Evolutionary conservation across 768 basidiomycete genomes (phyloP), one percentile per base, ranked within the genome.

Genomic region (Suillus bovinus): DNA sequence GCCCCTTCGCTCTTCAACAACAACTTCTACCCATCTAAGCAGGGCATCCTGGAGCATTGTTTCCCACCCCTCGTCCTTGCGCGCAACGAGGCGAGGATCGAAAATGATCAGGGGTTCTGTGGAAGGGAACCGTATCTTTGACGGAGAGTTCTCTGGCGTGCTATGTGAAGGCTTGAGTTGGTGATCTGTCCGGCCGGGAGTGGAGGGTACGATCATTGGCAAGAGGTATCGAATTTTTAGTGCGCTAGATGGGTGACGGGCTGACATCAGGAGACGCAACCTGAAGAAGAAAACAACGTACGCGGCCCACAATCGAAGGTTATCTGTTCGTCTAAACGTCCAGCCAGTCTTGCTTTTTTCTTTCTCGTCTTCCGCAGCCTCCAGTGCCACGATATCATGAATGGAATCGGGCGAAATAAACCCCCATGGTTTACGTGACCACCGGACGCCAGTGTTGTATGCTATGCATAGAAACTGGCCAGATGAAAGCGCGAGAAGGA

Each of bases 241-340:
- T 0, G 94, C 93, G 2, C 93, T 90, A 63, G 36, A 61, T 24
- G 52, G 62, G 31, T 34, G 7, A 58, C 1, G 3, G 17, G 54
- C 29, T 33, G 17, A 44, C 49, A 14, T 39, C 22, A 60, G n/a
- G 58, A 24, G 49, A 41, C 59, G 22, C 47, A 20, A 34, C 17
- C 42, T 42, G 38, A 29, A 47, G 44, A 54, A 55, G 17, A 20
- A 52, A 38, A 41, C 24, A 27, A 84, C 89, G 58, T 70, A 94
- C 92, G 90, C 94, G 49, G 85, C 88, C 89, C 91, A 96, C 24
- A 94, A 72, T 29, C 91, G 80, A 33, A 96, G 76, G 71, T 96
- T 96, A 73, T 96, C 94, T 2, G 87, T 91, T 61, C 93, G 77
- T 63, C 94, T 78, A 71, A 94, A 96, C 22, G 93, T 93, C 89